Percentiles rank a stretch among this genome's conserved stretches.
Evolutionary conservation across 345 rosid genomes (phyloP).

Genomic region (Populus nigra): DNA sequence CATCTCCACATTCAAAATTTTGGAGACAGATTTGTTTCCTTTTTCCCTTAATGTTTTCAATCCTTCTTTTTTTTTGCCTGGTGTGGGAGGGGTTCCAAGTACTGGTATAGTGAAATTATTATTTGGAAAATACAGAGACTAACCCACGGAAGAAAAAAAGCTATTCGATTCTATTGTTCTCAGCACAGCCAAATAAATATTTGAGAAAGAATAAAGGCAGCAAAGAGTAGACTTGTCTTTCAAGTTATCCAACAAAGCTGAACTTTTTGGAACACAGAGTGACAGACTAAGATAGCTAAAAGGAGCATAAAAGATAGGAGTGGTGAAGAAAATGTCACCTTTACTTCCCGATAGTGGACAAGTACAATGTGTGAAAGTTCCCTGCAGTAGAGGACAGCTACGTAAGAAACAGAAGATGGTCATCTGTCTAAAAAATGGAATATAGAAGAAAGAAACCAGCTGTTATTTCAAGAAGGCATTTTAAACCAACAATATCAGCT

Average conservation of each 20-base stretch:
- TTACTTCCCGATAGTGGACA: slow-evolving; percentile 88
- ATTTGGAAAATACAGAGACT: neutral
- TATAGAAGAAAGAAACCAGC: slow-evolving; percentile 1
- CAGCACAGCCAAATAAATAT: neutral
- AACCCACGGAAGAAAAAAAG: neutral
- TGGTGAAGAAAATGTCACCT: slow-evolving; percentile 40
- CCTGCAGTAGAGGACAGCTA: slow-evolving; percentile 49
- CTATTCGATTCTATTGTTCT: neutral
- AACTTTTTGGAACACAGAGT: neutral
- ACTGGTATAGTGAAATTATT: neutral
- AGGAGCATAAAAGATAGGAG: neutral
- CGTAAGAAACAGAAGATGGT: slow-evolving; percentile 17
- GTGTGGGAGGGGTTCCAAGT: neutral
- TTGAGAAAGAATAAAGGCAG: neutral
- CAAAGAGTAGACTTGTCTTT: neutral
- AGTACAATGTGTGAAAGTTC: slow-evolving; percentile 78
- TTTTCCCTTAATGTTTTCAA: neutral
- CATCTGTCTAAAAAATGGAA: neutral
- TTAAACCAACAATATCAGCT: neutral
- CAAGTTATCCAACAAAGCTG: neutral
- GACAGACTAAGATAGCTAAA: neutral
- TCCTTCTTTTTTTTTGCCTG: neutral
- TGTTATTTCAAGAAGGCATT: slow-evolving; percentile 12
- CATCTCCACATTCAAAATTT: neutral
- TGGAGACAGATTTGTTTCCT: neutral